Evolutionary conservation across 192 early-diverging fungal species (phyloP).

Genomic region (Piromyces finnis): DNA sequence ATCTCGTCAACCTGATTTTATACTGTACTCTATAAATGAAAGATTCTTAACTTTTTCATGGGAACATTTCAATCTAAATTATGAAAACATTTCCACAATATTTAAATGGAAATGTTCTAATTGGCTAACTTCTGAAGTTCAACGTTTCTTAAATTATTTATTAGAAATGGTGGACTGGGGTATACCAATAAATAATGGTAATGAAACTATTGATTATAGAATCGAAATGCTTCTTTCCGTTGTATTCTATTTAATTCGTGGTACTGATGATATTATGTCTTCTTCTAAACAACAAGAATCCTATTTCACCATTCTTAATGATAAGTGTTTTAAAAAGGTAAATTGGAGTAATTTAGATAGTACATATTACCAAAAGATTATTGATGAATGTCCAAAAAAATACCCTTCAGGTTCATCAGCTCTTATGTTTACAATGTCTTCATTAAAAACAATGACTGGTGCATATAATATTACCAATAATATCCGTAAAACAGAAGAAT

Average conservation of each 20-base stretch:
- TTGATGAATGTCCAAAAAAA: neutral
- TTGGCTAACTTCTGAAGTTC: neutral
- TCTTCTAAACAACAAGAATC: neutral
- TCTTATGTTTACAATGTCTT: neutral
- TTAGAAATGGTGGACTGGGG: neutral
- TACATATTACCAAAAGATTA: neutral
- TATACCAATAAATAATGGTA: neutral
- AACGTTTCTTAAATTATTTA: neutral
- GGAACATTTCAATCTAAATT: neutral
- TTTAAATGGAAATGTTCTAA: neutral
- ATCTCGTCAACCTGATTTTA: neutral
- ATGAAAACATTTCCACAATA: neutral
- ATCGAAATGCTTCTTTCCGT: neutral
- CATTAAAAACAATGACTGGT: neutral
- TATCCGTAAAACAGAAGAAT: neutral
- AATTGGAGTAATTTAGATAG: neutral
- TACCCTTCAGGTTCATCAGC: neutral
- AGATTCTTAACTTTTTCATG: neutral
- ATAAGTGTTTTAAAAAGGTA: neutral
- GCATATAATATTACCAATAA: neutral
- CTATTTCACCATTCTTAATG: neutral
- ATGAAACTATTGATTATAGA: neutral
- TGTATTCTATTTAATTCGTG: neutral
- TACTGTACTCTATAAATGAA: neutral
- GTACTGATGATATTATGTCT: neutral